These are phyloP conservation scores for Lepidium africanum DNA, from an alignment of 345 rosid species.

Conservation along the genomic window DNA sequence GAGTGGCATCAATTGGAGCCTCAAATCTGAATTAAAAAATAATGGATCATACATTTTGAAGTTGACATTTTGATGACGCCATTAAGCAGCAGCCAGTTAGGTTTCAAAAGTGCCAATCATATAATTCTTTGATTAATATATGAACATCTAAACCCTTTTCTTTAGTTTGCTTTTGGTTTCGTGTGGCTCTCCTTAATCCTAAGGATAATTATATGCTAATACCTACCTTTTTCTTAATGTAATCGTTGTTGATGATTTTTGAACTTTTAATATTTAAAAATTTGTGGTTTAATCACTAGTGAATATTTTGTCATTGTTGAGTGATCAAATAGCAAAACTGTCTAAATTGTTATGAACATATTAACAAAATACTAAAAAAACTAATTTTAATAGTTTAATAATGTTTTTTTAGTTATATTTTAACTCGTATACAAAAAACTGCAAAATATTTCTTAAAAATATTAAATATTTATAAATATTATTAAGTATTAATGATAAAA, in stretches of 20 bases:
- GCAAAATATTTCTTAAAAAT: too few relatives aligned
- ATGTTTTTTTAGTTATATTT: too few relatives aligned
- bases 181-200: constrained; percentile 10
- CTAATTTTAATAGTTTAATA: too few relatives aligned
- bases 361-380: too few relatives aligned
- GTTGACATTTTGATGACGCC: constrained; percentile 20
- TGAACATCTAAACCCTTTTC: background rate
- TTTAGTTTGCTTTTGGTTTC: background rate
- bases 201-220: background rate
- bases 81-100: constrained; percentile 12
- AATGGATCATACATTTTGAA: constrained; percentile 7
- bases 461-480: too few relatives aligned
- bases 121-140: constrained; percentile 19
- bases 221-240: background rate
- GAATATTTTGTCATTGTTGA: too few relatives aligned
- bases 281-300: too few relatives aligned
- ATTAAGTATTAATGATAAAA: too few relatives aligned
- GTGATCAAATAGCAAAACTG: too few relatives aligned
- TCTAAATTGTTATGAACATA: too few relatives aligned
- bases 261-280: too few relatives aligned
- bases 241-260: background rate
- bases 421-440: too few relatives aligned
- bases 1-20: background rate
- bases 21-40: background rate
- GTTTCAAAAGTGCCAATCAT: constrained; percentile 24